These are phyloP conservation scores for Cucumis cinereus DNA, from an alignment of 306 rosid species.

Conservation along the genomic window DNA sequence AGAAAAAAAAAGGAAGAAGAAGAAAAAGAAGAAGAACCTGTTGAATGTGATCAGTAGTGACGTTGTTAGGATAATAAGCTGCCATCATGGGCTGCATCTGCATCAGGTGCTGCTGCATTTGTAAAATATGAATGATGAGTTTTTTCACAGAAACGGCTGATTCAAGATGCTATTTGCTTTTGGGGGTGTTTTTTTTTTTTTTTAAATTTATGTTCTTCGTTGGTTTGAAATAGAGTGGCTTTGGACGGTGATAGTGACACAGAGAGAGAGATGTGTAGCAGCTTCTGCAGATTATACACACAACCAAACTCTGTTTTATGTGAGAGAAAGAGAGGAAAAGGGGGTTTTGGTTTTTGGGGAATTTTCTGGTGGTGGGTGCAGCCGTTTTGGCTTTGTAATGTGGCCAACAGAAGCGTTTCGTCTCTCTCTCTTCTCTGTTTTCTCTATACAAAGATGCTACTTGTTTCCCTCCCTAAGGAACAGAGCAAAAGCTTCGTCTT, in stretches of 20 bases:
- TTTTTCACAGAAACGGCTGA: constrained; percentile 1
- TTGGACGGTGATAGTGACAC: constrained; percentile 6
- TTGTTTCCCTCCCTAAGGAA: constrained; percentile 10
- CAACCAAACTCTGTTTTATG: background rate
- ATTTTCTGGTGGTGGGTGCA: background rate
- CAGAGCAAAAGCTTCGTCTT: background rate
- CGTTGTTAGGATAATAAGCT: constrained; percentile 93
- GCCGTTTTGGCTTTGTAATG: constrained; percentile 2
- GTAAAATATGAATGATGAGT: background rate
- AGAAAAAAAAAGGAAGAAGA: background rate
- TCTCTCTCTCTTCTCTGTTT: background rate
- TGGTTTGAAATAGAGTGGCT: background rate
- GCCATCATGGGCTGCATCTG: constrained; percentile 99
- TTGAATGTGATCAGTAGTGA: constrained; percentile 99
- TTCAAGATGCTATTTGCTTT: constrained; percentile 16
- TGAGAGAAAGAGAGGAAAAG: background rate
- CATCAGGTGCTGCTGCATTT: constrained; percentile 99
- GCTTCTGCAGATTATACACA: background rate
- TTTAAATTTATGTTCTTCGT: background rate
- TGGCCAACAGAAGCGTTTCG: background rate
- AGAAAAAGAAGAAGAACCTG: constrained; percentile 44
- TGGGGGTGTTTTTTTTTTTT: background rate
- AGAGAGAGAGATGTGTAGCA: background rate
- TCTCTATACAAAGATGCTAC: background rate
- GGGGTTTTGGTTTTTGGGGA: background rate